Evolutionary conservation across 202 grass and related monocot genomes (phyloP).

Genomic region (Panicum virgatum): DNA sequence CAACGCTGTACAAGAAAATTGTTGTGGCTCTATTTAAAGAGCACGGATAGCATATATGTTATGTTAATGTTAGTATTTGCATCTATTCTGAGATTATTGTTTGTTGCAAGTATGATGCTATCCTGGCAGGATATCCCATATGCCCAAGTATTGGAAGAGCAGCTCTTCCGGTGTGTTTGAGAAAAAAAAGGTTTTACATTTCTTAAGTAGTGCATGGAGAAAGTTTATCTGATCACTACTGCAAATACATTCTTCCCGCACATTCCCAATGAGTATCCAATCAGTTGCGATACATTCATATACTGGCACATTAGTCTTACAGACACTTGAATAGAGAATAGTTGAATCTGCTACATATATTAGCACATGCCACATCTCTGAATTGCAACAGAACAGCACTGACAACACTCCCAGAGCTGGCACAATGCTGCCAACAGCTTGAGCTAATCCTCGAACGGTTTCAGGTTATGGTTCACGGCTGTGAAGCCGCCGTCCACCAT

Average conservation of each 20-base stretch:
- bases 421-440: not conserved
- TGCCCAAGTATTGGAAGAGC: not conserved
- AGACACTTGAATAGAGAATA: not conserved
- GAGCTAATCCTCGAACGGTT: conserved; percentile 48
- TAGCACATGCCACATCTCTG: not conserved
- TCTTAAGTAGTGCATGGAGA: not conserved
- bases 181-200: not conserved
- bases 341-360: not conserved
- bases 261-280: not conserved
- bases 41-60: not conserved
- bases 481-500: conserved; percentile 62
- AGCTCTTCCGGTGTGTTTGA: not conserved
- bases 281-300: not conserved
- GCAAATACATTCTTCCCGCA: not conserved
- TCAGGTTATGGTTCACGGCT: conserved; percentile 45
- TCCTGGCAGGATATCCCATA: not conserved
- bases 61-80: not conserved
- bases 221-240: not conserved
- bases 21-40: not conserved
- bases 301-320: not conserved
- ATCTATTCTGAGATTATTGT: not conserved
- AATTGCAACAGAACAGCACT: not conserved
- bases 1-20: conserved; percentile 14
- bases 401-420: not conserved
- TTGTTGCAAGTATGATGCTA: not conserved